Evolutionary conservation across 1,139 yeast genomes (phyloP).

Genomic region (Debaryomyces udenii): DNA sequence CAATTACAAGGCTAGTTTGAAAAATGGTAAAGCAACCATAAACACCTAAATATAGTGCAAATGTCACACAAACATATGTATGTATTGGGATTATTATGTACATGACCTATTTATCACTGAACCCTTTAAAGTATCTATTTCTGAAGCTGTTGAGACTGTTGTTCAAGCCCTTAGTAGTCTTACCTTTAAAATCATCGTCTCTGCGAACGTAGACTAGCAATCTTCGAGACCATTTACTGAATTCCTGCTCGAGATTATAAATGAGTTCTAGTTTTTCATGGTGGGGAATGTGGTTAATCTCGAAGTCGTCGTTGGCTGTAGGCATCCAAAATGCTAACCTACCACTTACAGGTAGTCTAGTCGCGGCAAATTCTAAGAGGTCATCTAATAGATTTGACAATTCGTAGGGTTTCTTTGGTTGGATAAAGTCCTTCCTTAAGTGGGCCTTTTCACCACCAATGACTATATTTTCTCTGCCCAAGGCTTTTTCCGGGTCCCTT

Average conservation of each 20-base stretch:
- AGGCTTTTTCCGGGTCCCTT: constrained; percentile 55
- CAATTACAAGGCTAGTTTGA: neutral
- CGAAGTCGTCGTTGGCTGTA: constrained; percentile 86
- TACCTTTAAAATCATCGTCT: constrained; percentile 60
- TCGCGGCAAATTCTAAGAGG: constrained; percentile 70
- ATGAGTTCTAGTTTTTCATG: constrained; percentile 72
- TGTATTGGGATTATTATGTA: neutral
- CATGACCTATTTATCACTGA: constrained; percentile 37
- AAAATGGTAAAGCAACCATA: neutral
- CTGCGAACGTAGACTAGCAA: constrained; percentile 77
- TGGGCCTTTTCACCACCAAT: constrained; percentile 82
- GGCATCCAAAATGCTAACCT: constrained; percentile 98
- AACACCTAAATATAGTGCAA: neutral
- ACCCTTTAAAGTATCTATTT: constrained; percentile 76
- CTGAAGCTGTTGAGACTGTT: constrained; percentile 62
- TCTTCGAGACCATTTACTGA: constrained; percentile 91
- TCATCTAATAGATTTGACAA: constrained; percentile 77
- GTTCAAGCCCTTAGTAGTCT: constrained; percentile 50
- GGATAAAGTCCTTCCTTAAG: constrained; percentile 79
- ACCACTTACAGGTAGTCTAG: constrained; percentile 71
- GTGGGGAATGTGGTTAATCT: constrained; percentile 73
- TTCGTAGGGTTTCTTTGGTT: constrained; percentile 90
- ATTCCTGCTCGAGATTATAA: constrained; percentile 81
- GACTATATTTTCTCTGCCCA: constrained; percentile 68
- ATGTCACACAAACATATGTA: too few species aligned